These are phyloP conservation scores for Austropuccinia psidii DNA, from an alignment of 1,284 basidiomycete species.

Conservation along the genomic window DNA sequence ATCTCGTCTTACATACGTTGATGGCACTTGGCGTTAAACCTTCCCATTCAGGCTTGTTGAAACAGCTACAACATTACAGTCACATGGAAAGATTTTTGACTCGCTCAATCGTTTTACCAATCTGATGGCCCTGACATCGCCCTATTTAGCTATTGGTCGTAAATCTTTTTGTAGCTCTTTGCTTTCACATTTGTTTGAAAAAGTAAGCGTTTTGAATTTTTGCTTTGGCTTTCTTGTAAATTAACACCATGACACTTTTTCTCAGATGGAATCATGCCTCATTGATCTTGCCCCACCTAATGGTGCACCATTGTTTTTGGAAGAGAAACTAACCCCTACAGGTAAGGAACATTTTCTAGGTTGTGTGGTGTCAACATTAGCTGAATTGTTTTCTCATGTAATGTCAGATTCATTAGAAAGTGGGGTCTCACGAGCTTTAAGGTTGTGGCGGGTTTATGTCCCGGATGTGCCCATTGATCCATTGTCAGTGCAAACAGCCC, in stretches of 20 bases:
- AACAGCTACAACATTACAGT: conserved; percentile 1
- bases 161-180: background rate
- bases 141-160: conserved; percentile 6
- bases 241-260: background rate
- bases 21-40: background rate
- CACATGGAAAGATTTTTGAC: background rate
- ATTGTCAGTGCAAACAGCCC: conserved; percentile 29
- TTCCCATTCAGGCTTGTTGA: conserved; percentile 8
- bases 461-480: conserved; percentile 35
- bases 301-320: background rate
- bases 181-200: background rate
- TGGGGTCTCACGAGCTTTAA: background rate
- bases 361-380: too few species aligned
- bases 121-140: background rate
- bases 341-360: background rate
- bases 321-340: background rate
- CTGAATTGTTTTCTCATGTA: too few species aligned
- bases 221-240: background rate
- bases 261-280: background rate
- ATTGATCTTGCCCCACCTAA: background rate
- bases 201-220: background rate
- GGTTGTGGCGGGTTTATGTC: conserved; percentile 28
- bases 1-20: background rate
- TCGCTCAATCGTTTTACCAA: background rate
- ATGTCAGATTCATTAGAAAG: background rate